phyloP scores from a whole-genome alignment of 352 stramenopile species.

The Pilasporangium apinafurcum region DNA sequence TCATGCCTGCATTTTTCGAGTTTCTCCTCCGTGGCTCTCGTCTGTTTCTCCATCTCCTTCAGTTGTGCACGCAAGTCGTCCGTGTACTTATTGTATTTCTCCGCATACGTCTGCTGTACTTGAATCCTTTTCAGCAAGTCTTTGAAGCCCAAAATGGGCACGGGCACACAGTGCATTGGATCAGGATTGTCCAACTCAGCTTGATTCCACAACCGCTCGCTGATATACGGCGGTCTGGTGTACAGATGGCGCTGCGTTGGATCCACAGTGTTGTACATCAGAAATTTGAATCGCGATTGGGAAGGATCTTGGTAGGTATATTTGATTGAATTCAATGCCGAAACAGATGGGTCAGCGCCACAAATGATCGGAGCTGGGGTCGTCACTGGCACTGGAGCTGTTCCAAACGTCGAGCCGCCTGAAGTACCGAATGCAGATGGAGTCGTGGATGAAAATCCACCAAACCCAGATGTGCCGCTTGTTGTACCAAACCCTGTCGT shows the following conservation, averaged over 20 bases:
- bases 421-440: conserved; percentile 20
- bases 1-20: conserved; percentile 80
- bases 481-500: conserved; percentile 7
- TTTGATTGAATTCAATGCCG: conserved; percentile 78
- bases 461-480: too few species aligned
- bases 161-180: conserved; percentile 68
- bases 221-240: conserved; percentile 70
- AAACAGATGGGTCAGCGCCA: conserved; percentile 64
- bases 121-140: conserved; percentile 80
- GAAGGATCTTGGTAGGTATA: conserved; percentile 76
- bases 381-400: conserved; percentile 22
- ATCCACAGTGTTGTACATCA: conserved; percentile 88
- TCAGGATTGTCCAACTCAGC: conserved; percentile 85
- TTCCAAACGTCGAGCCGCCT: conserved; percentile 19
- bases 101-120: conserved; percentile 70
- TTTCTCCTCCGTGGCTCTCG: conserved; percentile 75
- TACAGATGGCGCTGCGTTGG: conserved; percentile 79
- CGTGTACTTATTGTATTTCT: conserved; percentile 80
- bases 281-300: conserved; percentile 86
- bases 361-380: conserved; percentile 66
- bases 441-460: conserved; percentile 3
- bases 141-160: conserved; percentile 71
- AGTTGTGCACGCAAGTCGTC: conserved; percentile 68
- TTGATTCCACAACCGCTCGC: conserved; percentile 81
- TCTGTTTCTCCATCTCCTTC: conserved; percentile 78